Evolutionary conservation across 176 grass and related monocot species (phyloP).

Genomic region (Aegilops speltoides): DNA sequence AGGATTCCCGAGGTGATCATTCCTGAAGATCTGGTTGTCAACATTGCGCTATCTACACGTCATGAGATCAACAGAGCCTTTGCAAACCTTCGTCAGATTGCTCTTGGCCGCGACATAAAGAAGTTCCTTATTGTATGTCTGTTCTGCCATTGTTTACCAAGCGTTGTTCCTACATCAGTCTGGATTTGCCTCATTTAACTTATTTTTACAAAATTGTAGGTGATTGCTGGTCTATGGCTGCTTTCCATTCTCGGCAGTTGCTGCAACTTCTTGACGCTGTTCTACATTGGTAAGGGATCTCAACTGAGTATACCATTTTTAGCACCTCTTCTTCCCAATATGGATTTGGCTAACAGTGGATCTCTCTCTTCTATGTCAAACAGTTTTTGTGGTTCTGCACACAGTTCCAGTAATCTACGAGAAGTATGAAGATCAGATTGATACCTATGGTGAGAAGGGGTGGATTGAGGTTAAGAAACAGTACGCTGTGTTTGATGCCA

Average conservation of each 20-base stretch:
- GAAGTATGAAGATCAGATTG: conserved; percentile 89
- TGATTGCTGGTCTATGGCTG: conserved; percentile 85
- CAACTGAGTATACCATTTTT: not conserved
- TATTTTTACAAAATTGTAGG: conserved; percentile 36
- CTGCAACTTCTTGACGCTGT: conserved; percentile 90
- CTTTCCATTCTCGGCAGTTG: conserved; percentile 75
- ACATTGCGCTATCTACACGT: conserved; percentile 61
- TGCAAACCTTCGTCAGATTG: conserved; percentile 63
- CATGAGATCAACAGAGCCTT: conserved; percentile 79
- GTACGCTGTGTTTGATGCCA: conserved; percentile 64
- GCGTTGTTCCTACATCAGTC: not conserved
- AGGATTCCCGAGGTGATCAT: conserved; percentile 59
- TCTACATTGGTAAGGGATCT: conserved; percentile 74
- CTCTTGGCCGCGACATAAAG: conserved; percentile 73
- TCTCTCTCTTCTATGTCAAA: conserved; percentile 18
- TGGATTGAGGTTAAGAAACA: conserved; percentile 77
- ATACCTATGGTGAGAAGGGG: conserved; percentile 76
- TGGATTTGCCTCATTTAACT: not conserved
- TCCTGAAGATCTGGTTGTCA: conserved; percentile 65
- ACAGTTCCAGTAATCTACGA: conserved; percentile 88
- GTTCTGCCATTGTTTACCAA: not conserved
- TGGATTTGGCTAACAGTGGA: not conserved
- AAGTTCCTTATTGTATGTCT: conserved; percentile 87
- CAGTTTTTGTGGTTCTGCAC: conserved; percentile 80
- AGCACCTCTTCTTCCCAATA: not conserved